Percentiles rank a stretch among this genome's conserved stretches.
phyloP scores from a whole-genome alignment of 345 rosid species.

The Orychophragmus violaceus region DNA sequence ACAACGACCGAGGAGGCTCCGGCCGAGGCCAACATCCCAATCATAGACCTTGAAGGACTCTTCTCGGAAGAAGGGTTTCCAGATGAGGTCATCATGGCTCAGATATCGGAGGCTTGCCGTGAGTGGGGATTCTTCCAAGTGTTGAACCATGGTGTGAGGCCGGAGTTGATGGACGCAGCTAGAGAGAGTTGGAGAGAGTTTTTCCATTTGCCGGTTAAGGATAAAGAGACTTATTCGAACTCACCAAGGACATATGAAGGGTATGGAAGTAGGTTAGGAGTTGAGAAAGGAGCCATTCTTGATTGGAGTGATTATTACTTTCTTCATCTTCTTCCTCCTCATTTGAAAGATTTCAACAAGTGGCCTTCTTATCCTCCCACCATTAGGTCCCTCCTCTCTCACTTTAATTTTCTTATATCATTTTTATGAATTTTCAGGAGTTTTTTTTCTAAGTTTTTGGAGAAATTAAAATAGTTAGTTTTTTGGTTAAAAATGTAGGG shows the following conservation, averaged over 20 bases:
- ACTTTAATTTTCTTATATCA: neutral
- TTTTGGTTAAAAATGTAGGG: too few species aligned
- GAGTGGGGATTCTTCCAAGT: slow-evolving; percentile 96
- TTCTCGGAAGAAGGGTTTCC: slow-evolving; percentile 37
- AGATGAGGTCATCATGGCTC: slow-evolving; percentile 18
- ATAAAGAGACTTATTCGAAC: slow-evolving; percentile 60
- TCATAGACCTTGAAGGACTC: slow-evolving; percentile 52
- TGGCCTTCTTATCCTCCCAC: slow-evolving; percentile 71
- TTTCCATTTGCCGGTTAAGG: slow-evolving; percentile 64
- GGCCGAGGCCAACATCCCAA: slow-evolving; percentile 48
- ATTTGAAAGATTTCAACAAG: slow-evolving; percentile 53
- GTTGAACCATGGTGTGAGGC: slow-evolving; percentile 70
- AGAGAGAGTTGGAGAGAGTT: slow-evolving; percentile 69
- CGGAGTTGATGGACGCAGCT: slow-evolving; percentile 54
- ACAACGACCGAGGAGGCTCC: neutral
- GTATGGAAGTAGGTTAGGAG: slow-evolving; percentile 80
- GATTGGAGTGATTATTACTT: slow-evolving; percentile 94
- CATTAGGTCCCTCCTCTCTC: slow-evolving; percentile 45
- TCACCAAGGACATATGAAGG: slow-evolving; percentile 86
- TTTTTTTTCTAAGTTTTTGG: neutral
- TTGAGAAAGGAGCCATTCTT: slow-evolving; percentile 78
- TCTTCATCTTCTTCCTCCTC: slow-evolving; percentile 63
- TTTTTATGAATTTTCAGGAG: neutral
- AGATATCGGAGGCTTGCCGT: slow-evolving; percentile 52
- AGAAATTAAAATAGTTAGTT: neutral